Evolutionary conservation across 1,284 basidiomycete genomes (phyloP).

Genomic region (Singerocomus inundabilis): DNA sequence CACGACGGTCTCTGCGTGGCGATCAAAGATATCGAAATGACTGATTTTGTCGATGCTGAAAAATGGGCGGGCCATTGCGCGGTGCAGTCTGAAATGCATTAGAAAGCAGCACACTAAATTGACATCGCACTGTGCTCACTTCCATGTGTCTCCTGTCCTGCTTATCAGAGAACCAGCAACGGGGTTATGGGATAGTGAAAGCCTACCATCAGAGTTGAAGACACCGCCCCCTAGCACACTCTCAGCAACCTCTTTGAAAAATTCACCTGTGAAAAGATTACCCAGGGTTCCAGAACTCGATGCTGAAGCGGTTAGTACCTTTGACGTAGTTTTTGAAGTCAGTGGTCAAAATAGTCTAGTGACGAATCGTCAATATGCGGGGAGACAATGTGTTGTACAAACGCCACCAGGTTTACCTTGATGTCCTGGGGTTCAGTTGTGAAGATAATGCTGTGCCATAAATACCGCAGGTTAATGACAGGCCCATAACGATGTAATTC

Average conservation of each 20-base stretch:
- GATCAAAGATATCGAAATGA: conserved; percentile 48
- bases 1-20: conserved; percentile 39
- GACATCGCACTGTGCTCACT: conserved; percentile 24
- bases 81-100: conserved; percentile 37
- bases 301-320: conserved; percentile 26
- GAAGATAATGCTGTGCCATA: conserved; percentile 37
- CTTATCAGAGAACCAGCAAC: not conserved
- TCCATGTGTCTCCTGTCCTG: conserved; percentile 41
- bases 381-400: not conserved
- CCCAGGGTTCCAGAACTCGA: conserved; percentile 2
- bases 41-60: conserved; percentile 45
- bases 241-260: conserved; percentile 29
- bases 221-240: conserved; percentile 45
- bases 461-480: conserved; percentile 28
- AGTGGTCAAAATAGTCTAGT: conserved; percentile 39
- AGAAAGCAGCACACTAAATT: not conserved
- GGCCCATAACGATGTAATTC: conserved; percentile 9
- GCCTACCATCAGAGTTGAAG: conserved; percentile 46
- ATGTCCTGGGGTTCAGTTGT: conserved; percentile 36
- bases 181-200: not conserved
- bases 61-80: conserved; percentile 46
- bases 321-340: conserved; percentile 45
- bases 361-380: not conserved
- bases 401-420: conserved; percentile 11
- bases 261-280: conserved; percentile 26